Evolutionary conservation across 805 yeast species (phyloP), one percentile per base, ranked within the genome.

Genomic region (Kuraishia borneana): DNA sequence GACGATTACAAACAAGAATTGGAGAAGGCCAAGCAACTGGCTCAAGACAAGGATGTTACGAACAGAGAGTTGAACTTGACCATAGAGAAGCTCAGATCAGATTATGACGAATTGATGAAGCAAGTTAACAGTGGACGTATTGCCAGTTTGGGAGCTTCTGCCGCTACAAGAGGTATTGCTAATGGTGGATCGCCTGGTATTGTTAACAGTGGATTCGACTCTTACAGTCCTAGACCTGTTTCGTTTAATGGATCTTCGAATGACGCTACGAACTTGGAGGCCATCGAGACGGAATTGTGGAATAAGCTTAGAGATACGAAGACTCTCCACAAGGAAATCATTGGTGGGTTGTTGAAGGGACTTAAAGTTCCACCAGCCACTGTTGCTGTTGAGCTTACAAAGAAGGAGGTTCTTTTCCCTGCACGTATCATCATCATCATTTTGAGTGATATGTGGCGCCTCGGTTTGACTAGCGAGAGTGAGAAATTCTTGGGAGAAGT

Each of bases 371-470:
- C 97, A 30, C 74, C 78, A 26, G 80, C 94, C 17, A 82, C 85
- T 39, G 84, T 82, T 32, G 87, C 92, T 30, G 79, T 84, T 31
- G 84, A 78, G 47, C 64, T 85, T 42, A 76, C 88, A 12, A 73
- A 84, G 51, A 85, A 87, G 51, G 97, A 92, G 54, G 94, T 89
- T 8, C 65, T 92, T 36, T 92, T 87, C 76, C 98, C 98, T 19
- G 92, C 96, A 2, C 76, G 96, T 65, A 84, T 92, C 43, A 76
- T 92, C 49, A 89, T 92, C 49, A 81, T 92, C 43, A 80, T 89
- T 22, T 65, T 89, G 42, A 79, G 94, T 48, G 98, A 92, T 56
- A 87, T 92, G 97, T 92, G 98, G 98, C 73, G 97, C 59, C 67
- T 89, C 32, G 97, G 97, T 2, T 70, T 87, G 48, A 85, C 96